phyloP scores from a whole-genome alignment of 225 moss, liverwort and hornwort genomes.

The Sphagnum contortum region DNA sequence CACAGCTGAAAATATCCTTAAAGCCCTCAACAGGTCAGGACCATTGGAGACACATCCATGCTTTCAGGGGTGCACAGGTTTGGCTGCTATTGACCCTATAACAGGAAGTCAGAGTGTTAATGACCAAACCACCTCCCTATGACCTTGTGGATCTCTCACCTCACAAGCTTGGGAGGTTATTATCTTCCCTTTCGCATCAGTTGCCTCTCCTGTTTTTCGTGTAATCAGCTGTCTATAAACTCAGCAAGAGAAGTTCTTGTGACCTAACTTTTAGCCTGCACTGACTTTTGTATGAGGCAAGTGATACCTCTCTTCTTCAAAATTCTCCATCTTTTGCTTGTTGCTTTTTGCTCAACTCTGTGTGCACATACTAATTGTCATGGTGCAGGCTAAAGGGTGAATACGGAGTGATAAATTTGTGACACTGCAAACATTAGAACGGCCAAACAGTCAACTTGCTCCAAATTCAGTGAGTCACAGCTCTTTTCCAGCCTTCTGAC shows the following conservation, averaged over 20 bases:
- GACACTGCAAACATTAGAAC: conserved; percentile 24
- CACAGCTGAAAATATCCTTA: conserved; percentile 42
- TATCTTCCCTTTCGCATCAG: not conserved
- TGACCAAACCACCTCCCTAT: conserved; percentile 53
- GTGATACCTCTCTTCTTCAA: no score
- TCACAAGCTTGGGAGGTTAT: conserved; percentile 59
- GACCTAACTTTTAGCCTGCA: not conserved
- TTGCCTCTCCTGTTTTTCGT: not conserved
- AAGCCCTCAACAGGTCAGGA: conserved; percentile 22
- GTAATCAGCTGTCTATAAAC: no score
- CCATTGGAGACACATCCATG: conserved; percentile 4
- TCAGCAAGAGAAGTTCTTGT: no score
- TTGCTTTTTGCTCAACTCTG: not conserved
- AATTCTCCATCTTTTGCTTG: no score
- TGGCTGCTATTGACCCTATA: conserved; percentile 54
- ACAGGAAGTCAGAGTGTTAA: conserved; percentile 45
- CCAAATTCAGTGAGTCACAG: conserved; percentile 15
- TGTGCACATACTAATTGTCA: not conserved
- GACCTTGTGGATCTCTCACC: conserved; percentile 47
- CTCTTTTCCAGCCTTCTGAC: not conserved
- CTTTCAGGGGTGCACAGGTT: conserved; percentile 71
- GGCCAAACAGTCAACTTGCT: conserved; percentile 16
- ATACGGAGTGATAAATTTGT: conserved; percentile 19
- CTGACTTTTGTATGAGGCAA: not conserved
- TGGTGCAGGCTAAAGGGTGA: conserved; percentile 30